Conservation (phyloP, 257 asterid genomes). For the Hygrophila difformis region DNA sequence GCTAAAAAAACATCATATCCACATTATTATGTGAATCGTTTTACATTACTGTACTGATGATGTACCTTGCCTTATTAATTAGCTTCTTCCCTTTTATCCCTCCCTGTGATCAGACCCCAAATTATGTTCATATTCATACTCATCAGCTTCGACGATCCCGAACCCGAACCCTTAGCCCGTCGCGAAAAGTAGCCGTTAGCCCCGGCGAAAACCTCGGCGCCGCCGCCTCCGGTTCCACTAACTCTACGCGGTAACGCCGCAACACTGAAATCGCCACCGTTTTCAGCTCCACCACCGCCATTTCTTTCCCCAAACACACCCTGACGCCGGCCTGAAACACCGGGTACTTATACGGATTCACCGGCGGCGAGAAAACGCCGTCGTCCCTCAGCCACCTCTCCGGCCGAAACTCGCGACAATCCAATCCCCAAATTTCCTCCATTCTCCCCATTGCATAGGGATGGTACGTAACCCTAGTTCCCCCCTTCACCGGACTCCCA, state of each 20-base stretch:
- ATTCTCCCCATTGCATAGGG: conserved; percentile 58
- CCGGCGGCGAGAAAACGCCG: conserved; percentile 27
- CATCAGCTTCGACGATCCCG: no score
- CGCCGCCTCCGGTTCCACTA: conserved; percentile 9
- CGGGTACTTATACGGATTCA: conserved; percentile 39
- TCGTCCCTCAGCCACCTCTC: conserved; percentile 43
- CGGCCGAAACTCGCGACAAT: conserved; percentile 42
- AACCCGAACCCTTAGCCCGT: conserved; percentile 33
- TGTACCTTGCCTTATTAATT: no score
- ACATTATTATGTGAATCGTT: no score
- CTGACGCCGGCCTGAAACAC: conserved; percentile 53
- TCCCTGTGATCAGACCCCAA: no score
- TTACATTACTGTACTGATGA: no score
- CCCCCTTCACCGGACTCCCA: conserved; percentile 30
- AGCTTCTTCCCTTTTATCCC: no score
- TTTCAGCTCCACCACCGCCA: conserved; percentile 51
- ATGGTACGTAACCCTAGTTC: conserved; percentile 45
- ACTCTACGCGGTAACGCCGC: conserved; percentile 31
- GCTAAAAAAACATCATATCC: no score
- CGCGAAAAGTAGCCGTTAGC: conserved; percentile 55
- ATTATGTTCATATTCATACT: no score
- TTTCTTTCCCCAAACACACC: conserved; percentile 51
- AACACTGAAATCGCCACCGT: conserved; percentile 45
- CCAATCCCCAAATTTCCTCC: conserved; percentile 48
- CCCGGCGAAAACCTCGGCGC: conserved; percentile 63